A percentile compares a stretch with the other conserved stretches of the same genome.
phyloP scores from a whole-genome alignment of 2,329 filamentous ascomycete genomes.

The Colletotrichum magnum region DNA sequence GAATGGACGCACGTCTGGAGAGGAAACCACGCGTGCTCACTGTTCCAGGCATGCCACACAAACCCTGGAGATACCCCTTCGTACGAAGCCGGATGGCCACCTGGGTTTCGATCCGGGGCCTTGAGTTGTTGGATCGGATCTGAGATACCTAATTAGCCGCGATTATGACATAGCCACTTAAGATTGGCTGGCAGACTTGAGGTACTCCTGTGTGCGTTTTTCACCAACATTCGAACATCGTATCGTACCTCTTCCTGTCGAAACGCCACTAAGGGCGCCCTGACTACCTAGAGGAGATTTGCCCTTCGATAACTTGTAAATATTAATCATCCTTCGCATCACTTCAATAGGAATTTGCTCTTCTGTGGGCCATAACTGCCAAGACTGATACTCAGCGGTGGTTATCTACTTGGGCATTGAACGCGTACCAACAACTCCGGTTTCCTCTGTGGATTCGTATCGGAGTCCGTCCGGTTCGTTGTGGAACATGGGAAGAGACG shows the following conservation, averaged over 20 bases:
- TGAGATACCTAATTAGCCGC: background rate
- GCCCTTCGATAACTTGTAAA: background rate
- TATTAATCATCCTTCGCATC: background rate
- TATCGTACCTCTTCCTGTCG: background rate
- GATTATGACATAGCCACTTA: too few relatives aligned
- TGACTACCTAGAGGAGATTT: background rate
- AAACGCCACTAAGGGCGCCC: background rate
- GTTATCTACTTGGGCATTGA: background rate
- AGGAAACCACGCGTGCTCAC: too few relatives aligned
- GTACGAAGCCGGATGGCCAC: background rate
- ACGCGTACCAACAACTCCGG: background rate
- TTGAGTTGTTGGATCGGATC: conserved; percentile 1
- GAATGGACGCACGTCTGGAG: too few relatives aligned
- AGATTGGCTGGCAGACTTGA: too few relatives aligned
- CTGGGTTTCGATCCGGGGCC: background rate
- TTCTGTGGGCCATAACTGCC: background rate
- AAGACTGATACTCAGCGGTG: background rate
- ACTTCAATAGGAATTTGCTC: background rate
- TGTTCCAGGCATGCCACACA: too few relatives aligned
- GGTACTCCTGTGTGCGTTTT: too few relatives aligned
- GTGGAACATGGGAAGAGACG: conserved; percentile 21
- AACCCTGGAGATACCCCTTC: background rate
- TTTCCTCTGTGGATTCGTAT: conserved; percentile 13
- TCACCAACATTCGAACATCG: too few relatives aligned
- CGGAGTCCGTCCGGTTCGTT: background rate